A percentile compares a stretch with the other conserved stretches of the same genome.
Evolutionary conservation across 768 basidiomycete genomes (phyloP).

Genomic region (Amanita brunnescens): DNA sequence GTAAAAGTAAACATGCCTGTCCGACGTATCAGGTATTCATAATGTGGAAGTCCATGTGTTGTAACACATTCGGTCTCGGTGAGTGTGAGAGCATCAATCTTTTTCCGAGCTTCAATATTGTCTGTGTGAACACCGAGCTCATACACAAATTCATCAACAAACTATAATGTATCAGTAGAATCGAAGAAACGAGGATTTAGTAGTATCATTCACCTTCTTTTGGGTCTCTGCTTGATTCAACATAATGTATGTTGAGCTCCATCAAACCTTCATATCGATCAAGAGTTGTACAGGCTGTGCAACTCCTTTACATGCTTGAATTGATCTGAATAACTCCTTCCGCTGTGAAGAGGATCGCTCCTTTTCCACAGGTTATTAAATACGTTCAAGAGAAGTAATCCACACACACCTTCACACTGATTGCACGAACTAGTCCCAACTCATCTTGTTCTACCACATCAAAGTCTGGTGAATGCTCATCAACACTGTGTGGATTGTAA

Average conservation of each 20-base stretch:
- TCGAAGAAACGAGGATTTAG: too few species aligned
- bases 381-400: slow-evolving; percentile 5
- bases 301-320: slow-evolving; percentile 6
- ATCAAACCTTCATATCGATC: slow-evolving; percentile 17
- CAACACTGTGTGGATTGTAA: slow-evolving; percentile 15
- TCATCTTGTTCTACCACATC: slow-evolving; percentile 18
- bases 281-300: slow-evolving; percentile 10
- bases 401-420: slow-evolving; percentile 17
- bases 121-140: slow-evolving; percentile 11
- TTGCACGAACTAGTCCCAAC: slow-evolving; percentile 18
- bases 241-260: slow-evolving; percentile 21
- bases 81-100: slow-evolving; percentile 14
- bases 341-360: slow-evolving; percentile 9
- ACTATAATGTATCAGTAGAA: not conserved
- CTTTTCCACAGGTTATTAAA: too few species aligned
- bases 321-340: slow-evolving; percentile 15
- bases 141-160: not conserved
- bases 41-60: slow-evolving; percentile 13
- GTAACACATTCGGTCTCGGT: slow-evolving; percentile 17
- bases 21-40: too few species aligned
- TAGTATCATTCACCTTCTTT: not conserved
- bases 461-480: slow-evolving; percentile 10
- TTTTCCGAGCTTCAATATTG: slow-evolving; percentile 16
- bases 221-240: slow-evolving; percentile 10
- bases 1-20: too few species aligned